These are phyloP conservation scores for Rhizophlyctis rosea DNA, from an alignment of 192 early-diverging fungal genomes.

Conservation along the genomic window DNA sequence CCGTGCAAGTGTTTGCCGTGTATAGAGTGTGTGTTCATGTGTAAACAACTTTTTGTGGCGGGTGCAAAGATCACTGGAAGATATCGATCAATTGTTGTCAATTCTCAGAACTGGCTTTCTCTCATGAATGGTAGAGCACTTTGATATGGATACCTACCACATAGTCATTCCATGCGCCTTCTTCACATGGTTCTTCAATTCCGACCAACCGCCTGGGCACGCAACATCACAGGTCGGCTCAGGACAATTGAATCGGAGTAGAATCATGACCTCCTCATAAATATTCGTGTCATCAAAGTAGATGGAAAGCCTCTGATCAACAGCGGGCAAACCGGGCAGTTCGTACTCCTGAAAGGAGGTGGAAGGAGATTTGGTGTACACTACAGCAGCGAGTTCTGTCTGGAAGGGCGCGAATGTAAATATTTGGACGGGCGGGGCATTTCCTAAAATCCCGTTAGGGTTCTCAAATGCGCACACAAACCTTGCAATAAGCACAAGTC, in stretches of 20 bases:
- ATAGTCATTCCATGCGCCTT: conserved; percentile 69
- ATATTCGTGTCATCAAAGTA: conserved; percentile 75
- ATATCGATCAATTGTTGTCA: too few relatives aligned
- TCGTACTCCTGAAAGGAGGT: conserved; percentile 41
- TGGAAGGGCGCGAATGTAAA: conserved; percentile 21
- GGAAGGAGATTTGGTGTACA: conserved; percentile 69
- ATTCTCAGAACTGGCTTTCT: too few relatives aligned
- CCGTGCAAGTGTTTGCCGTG: conserved; percentile 64
- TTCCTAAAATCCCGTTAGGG: neutral
- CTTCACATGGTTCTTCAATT: conserved; percentile 79
- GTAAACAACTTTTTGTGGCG: conserved; percentile 89
- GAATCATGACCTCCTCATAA: conserved; percentile 66
- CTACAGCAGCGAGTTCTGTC: conserved; percentile 74
- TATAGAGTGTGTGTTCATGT: conserved; percentile 87
- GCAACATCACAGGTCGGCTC: conserved; percentile 69
- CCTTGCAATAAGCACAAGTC: conserved; percentile 90
- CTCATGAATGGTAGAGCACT: conserved; percentile 9
- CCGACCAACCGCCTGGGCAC: conserved; percentile 76
- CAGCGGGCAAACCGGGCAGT: conserved; percentile 45
- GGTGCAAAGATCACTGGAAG: conserved; percentile 78
- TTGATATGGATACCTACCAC: conserved; percentile 56
- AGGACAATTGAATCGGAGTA: conserved; percentile 86
- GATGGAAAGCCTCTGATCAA: conserved; percentile 66
- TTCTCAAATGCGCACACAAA: conserved; percentile 21
- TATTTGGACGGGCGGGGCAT: neutral